Evolutionary conservation across 306 rosid genomes (phyloP), one percentile per base, ranked within the genome.

Genomic region (Sicyos baderoa): DNA sequence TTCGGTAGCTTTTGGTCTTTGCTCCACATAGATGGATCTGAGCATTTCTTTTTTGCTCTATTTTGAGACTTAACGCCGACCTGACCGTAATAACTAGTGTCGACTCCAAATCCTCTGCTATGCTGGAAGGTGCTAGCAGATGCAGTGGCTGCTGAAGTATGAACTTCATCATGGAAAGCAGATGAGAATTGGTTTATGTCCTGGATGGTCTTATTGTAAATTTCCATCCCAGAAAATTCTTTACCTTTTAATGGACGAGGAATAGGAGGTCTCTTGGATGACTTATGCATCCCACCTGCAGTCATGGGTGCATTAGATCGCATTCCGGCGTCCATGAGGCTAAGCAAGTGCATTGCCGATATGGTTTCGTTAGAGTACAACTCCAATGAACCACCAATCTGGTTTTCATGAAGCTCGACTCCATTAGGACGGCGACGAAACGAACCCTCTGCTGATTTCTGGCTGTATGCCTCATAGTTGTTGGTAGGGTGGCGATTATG

Each of bases 341-440:
- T 94, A 66, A 94, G 97, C 76, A 94, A 85, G 87, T 94, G 99
- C 99, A 94, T 90, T 61, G 99, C 97, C 5, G 96, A 94, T 81
- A 94, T 90, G 56, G 95, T 85, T 62, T 94, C 99, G 66, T 90
- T 88, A 35, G 97, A 81, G 86, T 86, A 94, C 78, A 85, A 68
- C 83, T 94, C 96, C 68, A 82, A 67, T 23, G 99, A 77, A 14
- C 87, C 88, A 76, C 35, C 35, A 29, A 81, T 74, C 61, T 70
- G 44, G 70, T 79, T 85, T 74, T 84, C 87, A 61, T 68, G 90
- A 79, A 76, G 79, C 58, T 87, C 95, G 56, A 82, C 62, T 76
- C 72, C 87, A 32, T 80, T 82, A 71, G 76, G 81, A 66, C 77
- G 83, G 79, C 86, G 48, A 72, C 84, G 64, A 79, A 78, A 84